Percentiles rank a stretch among this genome's conserved stretches.
Conservation (phyloP, 2,329 filamentous ascomycete genomes). For the Dendryphion nanum region DNA sequence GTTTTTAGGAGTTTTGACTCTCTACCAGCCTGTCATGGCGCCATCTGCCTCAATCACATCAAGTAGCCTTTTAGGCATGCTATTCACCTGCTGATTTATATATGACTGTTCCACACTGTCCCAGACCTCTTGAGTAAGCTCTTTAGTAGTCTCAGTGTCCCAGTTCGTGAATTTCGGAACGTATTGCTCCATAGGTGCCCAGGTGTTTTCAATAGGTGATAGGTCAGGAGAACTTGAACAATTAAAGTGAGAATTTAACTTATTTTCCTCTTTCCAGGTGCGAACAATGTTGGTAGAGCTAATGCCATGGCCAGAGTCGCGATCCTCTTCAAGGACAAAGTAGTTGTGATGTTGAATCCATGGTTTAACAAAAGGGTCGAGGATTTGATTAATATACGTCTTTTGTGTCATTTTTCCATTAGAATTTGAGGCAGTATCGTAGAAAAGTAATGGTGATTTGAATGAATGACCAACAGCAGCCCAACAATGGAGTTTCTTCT, state of each 20-base stretch:
- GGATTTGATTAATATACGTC: constrained; percentile 7
- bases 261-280: constrained; percentile 6
- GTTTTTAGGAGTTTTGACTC: not conserved
- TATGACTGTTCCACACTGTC: constrained; percentile 4
- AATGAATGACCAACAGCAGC: constrained; percentile 6
- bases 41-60: constrained; percentile 1
- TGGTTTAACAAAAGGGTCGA: constrained; percentile 8
- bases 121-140: constrained; percentile 6
- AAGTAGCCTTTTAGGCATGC: constrained; percentile 6
- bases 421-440: constrained; percentile 4
- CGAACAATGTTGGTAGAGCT: constrained; percentile 7
- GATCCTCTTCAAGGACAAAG: constrained; percentile 11
- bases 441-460: constrained; percentile 6
- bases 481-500: constrained; percentile 4
- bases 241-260: constrained; percentile 10
- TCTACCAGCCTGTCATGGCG: not conserved
- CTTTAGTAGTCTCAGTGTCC: constrained; percentile 4
- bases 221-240: constrained; percentile 7
- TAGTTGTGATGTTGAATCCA: constrained; percentile 2
- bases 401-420: constrained; percentile 8
- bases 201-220: constrained; percentile 11
- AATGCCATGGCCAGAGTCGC: constrained; percentile 6
- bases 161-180: constrained; percentile 5
- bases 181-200: constrained; percentile 8
- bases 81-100: constrained; percentile 6